Percentiles rank a stretch among this genome's conserved stretches.
Evolutionary conservation across 768 basidiomycete genomes (phyloP).

Genomic region (Boletus patriciae): DNA sequence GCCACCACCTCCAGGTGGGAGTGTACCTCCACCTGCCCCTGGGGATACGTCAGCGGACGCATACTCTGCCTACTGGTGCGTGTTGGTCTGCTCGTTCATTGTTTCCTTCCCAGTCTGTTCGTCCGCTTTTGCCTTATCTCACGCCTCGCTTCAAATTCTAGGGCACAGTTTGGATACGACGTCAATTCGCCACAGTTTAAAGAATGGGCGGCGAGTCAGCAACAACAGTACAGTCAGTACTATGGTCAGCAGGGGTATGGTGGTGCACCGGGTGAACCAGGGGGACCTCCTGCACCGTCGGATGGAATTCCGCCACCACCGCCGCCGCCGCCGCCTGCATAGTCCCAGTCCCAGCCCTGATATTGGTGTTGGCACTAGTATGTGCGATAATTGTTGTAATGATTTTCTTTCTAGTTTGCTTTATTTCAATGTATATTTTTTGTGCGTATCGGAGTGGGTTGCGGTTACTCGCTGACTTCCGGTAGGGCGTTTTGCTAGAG

Average conservation of each 20-base stretch:
- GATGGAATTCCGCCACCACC: conserved; percentile 19
- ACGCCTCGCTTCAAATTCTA: conserved; percentile 24
- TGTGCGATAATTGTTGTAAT: conserved; percentile 16
- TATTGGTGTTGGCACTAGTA: not conserved
- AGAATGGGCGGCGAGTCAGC: conserved; percentile 66
- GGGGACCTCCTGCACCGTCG: conserved; percentile 29
- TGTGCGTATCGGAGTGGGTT: not conserved
- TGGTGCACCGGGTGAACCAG: conserved; percentile 6
- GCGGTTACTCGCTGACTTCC: too few relatives aligned
- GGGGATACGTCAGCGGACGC: conserved; percentile 50
- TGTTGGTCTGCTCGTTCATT: conserved; percentile 19
- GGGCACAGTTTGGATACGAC: conserved; percentile 86
- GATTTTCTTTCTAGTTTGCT: conserved; percentile 29
- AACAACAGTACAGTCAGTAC: conserved; percentile 75
- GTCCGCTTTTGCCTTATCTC: not conserved
- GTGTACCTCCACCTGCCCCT: conserved; percentile 41
- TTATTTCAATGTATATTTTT: conserved; percentile 35
- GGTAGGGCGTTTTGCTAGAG: too few relatives aligned
- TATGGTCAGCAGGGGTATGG: conserved; percentile 60
- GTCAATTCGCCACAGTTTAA: conserved; percentile 81
- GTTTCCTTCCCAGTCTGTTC: not conserved
- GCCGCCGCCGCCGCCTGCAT: conserved; percentile 30
- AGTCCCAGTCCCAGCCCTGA: conserved; percentile 1
- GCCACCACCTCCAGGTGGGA: conserved; percentile 52
- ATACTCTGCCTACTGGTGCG: conserved; percentile 60